Base-by-base conservation (phyloP, 257 asterid genomes). In the Ocimum tenuiflorum region DNA sequence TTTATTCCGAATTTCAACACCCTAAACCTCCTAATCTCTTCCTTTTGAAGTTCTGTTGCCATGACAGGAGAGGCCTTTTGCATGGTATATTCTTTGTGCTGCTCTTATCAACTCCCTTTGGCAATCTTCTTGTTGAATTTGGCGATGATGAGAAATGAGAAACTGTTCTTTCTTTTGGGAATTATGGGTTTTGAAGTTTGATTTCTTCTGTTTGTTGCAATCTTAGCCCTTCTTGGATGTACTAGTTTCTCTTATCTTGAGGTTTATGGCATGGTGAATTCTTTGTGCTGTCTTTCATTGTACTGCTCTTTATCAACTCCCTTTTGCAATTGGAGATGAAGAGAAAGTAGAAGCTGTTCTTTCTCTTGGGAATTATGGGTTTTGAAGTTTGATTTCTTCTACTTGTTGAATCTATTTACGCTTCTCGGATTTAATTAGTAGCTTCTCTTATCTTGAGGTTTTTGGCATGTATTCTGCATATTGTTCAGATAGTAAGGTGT, bases 201-300 rank as follows among this genome's bases (percentile, higher is more conserved):
- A 5, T 45, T 45, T 10, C 42, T 61, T 6, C 31, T 24, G 31
- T 4, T 24, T 24, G 31, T 24, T 24, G 31, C 31, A 24, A 18
- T 31, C 12, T 19, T 22, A 13, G 15, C 3, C 15, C 17, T 51
- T 20, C 17, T 51, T 39, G 45, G n/a, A 39, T 9, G 9, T 50
- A 10, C 33, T 15, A 1, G 31, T 24, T 24, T 6, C 24, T 15
- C 10, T 9, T 29, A 6, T 7, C 17, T 20, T n/a, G 80, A 24
- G 96, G 91, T 65, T 94, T 91, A 75, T 79, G 86, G 80, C 98
- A 91, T 22, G 95, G 98, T 91, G 81, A 77, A n/a, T 42, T 6
- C 52, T 23, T 22, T 67, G 20, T 9, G 14, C 53, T 42, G 5
- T 9, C 35, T 23, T 1, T 42, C 50, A 71, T 65, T 19, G 13